A percentile compares a stretch with the other conserved stretches of the same genome.
Evolutionary conservation across 371 early-diverging fungal genomes (phyloP).

Genomic region (Polyrhizophydium stewartii): DNA sequence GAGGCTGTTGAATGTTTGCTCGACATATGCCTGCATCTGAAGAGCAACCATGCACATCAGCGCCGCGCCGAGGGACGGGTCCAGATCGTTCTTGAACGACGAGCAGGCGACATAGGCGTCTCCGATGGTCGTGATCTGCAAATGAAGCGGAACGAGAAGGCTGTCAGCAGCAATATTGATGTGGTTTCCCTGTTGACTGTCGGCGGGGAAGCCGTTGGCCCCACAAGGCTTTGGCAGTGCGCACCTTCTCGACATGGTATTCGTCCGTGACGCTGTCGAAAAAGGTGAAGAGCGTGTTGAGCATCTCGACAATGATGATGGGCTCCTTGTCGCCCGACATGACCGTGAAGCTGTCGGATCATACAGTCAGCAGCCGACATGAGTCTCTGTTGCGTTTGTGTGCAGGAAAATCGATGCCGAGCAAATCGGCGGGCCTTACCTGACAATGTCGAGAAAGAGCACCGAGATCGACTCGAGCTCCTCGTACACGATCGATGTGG

Average conservation of each 20-base stretch:
- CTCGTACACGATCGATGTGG: constrained; percentile 31
- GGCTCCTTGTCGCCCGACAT: constrained; percentile 38
- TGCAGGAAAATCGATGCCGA: too few species aligned
- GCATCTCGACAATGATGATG: constrained; percentile 33
- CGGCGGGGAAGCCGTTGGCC: too few species aligned
- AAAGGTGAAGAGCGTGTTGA: constrained; percentile 38
- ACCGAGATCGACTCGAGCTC: constrained; percentile 30
- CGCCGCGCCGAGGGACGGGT: constrained; percentile 25
- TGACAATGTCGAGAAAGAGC: constrained; percentile 42
- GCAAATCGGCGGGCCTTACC: too few species aligned
- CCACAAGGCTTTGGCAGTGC: background rate
- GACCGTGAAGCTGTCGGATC: constrained; percentile 29
- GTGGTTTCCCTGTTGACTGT: background rate
- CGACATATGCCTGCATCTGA: constrained; percentile 38
- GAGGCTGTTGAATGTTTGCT: constrained; percentile 26
- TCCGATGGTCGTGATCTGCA: constrained; percentile 34
- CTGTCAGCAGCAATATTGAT: background rate
- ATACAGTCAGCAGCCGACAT: background rate
- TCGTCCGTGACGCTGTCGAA: constrained; percentile 35
- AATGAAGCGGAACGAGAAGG: too few species aligned
- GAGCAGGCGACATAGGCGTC: constrained; percentile 41
- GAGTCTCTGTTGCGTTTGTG: too few species aligned
- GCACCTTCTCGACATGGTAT: constrained; percentile 32
- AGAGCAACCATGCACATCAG: constrained; percentile 36
- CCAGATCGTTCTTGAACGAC: constrained; percentile 13